Evolutionary conservation across 495 filamentous ascomycete species (phyloP).

Genomic region (Apodospora peruviana): DNA sequence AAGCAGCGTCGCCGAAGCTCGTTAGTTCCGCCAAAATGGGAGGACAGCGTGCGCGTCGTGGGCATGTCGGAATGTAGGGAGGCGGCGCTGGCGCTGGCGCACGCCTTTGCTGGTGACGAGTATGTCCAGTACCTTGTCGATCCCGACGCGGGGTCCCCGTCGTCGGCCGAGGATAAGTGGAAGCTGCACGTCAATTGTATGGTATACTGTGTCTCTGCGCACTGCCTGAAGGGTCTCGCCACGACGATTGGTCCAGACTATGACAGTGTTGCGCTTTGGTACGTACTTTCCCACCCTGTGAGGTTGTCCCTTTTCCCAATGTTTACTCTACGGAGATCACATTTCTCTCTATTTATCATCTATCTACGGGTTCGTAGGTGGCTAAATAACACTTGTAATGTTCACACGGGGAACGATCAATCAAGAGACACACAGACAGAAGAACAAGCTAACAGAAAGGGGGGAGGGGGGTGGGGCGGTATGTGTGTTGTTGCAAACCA

Average conservation of each 20-base stretch:
- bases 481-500: not conserved
- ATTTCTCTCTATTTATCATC: not conserved
- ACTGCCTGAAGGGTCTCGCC: slow-evolving; percentile 64
- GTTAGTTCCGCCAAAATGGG: slow-evolving; percentile 40
- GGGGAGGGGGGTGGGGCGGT: not conserved
- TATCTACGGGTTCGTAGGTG: no score
- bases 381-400: no score
- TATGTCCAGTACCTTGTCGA: slow-evolving; percentile 67
- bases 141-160: slow-evolving; percentile 53
- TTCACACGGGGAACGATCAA: not conserved
- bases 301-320: not conserved
- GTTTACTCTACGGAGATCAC: not conserved
- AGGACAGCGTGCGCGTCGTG: slow-evolving; percentile 52
- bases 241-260: slow-evolving; percentile 67
- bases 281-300: slow-evolving; percentile 25
- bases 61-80: slow-evolving; percentile 57
- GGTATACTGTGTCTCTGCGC: slow-evolving; percentile 66
- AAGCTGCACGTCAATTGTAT: slow-evolving; percentile 67
- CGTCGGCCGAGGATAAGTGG: slow-evolving; percentile 54
- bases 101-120: slow-evolving; percentile 71
- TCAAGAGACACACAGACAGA: not conserved
- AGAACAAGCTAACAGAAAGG: not conserved
- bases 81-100: slow-evolving; percentile 61
- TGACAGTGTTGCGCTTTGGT: slow-evolving; percentile 75
- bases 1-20: no score